Conservation (phyloP, 2,329 filamentous ascomycete species). For the Stachybotrys chartarum region DNA sequence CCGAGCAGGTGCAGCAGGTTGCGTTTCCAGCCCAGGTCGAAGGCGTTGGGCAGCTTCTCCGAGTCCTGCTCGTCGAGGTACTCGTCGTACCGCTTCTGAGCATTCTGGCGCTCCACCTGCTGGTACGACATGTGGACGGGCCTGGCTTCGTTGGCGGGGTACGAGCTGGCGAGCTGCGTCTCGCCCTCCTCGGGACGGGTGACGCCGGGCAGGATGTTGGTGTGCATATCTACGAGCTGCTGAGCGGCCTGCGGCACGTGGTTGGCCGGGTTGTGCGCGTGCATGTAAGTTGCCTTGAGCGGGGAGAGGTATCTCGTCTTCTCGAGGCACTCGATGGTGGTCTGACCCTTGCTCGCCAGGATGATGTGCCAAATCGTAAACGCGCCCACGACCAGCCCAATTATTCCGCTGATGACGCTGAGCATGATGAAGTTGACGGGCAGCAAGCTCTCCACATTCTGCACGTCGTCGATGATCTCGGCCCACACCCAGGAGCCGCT, state of each 20-base stretch:
- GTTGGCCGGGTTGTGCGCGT: constrained; percentile 47
- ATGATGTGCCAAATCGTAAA: constrained; percentile 92
- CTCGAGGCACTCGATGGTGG: constrained; percentile 93
- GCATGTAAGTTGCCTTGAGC: constrained; percentile 61
- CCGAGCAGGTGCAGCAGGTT: constrained; percentile 84
- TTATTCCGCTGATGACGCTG: constrained; percentile 80
- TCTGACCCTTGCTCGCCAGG: constrained; percentile 71
- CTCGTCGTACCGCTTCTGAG: constrained; percentile 49
- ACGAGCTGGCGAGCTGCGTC: constrained; percentile 29
- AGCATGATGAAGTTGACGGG: constrained; percentile 89
- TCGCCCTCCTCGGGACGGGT: constrained; percentile 79
- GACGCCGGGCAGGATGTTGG: constrained; percentile 73
- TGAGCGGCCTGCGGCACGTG: constrained; percentile 51
- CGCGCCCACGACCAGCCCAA: constrained; percentile 78
- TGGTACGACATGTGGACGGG: constrained; percentile 44
- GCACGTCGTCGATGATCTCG: constrained; percentile 64
- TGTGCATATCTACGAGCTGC: constrained; percentile 73
- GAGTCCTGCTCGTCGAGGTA: constrained; percentile 90
- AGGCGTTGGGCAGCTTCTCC: constrained; percentile 83
- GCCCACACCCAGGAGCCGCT: constrained; percentile 76
- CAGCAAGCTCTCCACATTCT: constrained; percentile 68
- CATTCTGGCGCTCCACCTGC: constrained; percentile 47
- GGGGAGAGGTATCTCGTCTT: constrained; percentile 91
- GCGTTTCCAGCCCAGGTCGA: constrained; percentile 76
- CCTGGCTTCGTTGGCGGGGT: constrained; percentile 22